Evolutionary conservation across 2,329 filamentous ascomycete species (phyloP).

Genomic region (Grosmannia huntii): DNA sequence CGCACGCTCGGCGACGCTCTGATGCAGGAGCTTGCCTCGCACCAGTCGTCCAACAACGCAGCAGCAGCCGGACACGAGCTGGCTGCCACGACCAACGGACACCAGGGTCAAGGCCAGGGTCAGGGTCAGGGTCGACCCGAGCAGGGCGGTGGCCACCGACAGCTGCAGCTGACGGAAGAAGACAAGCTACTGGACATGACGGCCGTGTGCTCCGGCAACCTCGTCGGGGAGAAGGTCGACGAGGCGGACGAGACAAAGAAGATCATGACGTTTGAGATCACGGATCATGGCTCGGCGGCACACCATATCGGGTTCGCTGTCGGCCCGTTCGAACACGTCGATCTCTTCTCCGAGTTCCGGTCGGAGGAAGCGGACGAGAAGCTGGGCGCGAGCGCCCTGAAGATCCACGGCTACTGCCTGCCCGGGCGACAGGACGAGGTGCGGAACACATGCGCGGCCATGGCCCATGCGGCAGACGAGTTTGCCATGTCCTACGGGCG

Average conservation of each 20-base stretch:
- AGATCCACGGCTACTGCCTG: conserved; percentile 83
- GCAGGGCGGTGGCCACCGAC: conserved; percentile 8
- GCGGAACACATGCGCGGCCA: conserved; percentile 71
- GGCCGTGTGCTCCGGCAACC: conserved; percentile 80
- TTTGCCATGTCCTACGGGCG: conserved; percentile 80
- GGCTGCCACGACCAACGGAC: background rate
- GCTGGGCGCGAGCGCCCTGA: conserved; percentile 75
- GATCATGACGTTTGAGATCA: conserved; percentile 66
- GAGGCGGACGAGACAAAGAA: conserved; percentile 69
- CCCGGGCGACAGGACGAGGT: conserved; percentile 73
- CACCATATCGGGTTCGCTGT: conserved; percentile 89
- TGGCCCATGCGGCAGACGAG: conserved; percentile 80
- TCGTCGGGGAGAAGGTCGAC: conserved; percentile 72
- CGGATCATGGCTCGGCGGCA: conserved; percentile 54
- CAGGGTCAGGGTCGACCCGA: conserved; percentile 14
- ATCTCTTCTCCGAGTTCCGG: conserved; percentile 72
- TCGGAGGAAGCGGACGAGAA: conserved; percentile 87
- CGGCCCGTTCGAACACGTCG: conserved; percentile 88
- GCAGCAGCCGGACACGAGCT: background rate
- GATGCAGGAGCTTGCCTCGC: conserved; percentile 31
- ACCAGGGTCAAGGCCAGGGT: conserved; percentile 13
- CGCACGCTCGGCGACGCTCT: conserved; percentile 73
- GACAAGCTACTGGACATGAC: conserved; percentile 82
- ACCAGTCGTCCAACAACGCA: conserved; percentile 16
- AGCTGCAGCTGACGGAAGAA: conserved; percentile 48